phyloP scores from a whole-genome alignment of 345 rosid genomes.

The Gossypium thurberi region DNA sequence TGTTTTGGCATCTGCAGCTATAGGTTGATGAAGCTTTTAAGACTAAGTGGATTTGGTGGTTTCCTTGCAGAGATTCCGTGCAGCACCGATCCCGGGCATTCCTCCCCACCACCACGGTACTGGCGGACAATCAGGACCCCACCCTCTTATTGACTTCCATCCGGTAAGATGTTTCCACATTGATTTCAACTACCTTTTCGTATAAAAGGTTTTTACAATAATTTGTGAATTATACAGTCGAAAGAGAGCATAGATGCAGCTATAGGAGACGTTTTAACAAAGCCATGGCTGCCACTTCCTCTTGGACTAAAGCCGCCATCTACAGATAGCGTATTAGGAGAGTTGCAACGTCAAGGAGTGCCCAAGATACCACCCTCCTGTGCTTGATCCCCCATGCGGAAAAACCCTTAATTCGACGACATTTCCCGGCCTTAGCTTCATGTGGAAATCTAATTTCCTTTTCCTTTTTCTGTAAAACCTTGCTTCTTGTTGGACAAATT shows the following conservation, averaged over 20 bases:
- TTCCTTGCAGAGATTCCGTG: conserved; percentile 37
- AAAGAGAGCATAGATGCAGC: conserved; percentile 69
- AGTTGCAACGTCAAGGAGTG: conserved; percentile 69
- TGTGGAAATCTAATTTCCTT: conserved; percentile 17
- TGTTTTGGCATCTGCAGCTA: neutral
- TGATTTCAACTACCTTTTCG: neutral
- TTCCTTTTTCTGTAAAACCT: neutral
- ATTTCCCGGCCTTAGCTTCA: conserved; percentile 18
- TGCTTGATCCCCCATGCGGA: conserved; percentile 16
- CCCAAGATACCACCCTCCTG: conserved; percentile 52
- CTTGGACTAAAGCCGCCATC: conserved; percentile 75
- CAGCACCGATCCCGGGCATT: conserved; percentile 50
- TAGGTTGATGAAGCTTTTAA: neutral
- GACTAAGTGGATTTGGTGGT: neutral
- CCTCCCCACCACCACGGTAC: conserved; percentile 37
- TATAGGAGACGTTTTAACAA: conserved; percentile 63
- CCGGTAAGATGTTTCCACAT: conserved; percentile 46
- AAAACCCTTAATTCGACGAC: conserved; percentile 38
- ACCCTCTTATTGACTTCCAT: conserved; percentile 46
- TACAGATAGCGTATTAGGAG: conserved; percentile 51
- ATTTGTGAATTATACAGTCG: conserved; percentile 29
- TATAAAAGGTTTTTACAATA: neutral
- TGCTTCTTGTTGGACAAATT: conserved; percentile 9
- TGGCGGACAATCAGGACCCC: conserved; percentile 35
- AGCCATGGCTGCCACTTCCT: conserved; percentile 86